phyloP scores from a whole-genome alignment of 768 basidiomycete species.

The Amanita rubescens region DNA sequence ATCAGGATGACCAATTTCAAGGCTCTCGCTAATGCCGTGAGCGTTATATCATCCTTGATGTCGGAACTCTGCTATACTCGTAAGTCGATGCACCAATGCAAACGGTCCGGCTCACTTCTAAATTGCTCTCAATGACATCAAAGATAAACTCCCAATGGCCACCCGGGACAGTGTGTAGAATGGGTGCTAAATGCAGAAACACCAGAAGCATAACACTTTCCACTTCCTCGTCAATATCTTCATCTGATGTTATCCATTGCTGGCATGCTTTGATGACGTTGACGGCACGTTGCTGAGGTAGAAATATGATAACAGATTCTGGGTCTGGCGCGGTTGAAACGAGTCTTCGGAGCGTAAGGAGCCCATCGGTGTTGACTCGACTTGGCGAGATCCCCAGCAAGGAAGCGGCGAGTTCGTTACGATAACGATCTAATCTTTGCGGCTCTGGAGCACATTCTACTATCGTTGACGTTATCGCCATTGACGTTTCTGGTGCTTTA shows the following conservation, averaged over 20 bases:
- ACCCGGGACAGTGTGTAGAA: conserved; percentile 81
- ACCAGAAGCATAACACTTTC: conserved; percentile 72
- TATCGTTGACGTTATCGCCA: conserved; percentile 59
- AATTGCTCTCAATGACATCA: conserved; percentile 79
- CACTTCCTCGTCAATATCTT: conserved; percentile 67
- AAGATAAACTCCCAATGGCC: conserved; percentile 92
- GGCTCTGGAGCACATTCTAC: conserved; percentile 60
- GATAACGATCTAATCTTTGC: conserved; percentile 65
- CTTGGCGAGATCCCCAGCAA: conserved; percentile 57
- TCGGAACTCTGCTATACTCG: conserved; percentile 41
- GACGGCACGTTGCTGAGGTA: conserved; percentile 78
- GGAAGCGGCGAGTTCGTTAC: conserved; percentile 86
- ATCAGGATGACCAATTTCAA: conserved; percentile 60
- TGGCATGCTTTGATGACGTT: conserved; percentile 83
- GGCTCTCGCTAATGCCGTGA: conserved; percentile 63
- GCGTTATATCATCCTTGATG: conserved; percentile 47
- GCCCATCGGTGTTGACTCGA: conserved; percentile 62
- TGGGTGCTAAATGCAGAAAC: conserved; percentile 72
- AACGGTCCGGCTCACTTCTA: conserved; percentile 57
- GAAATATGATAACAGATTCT: conserved; percentile 75
- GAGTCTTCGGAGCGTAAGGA: conserved; percentile 61
- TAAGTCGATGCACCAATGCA: background rate
- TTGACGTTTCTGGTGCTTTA: conserved; percentile 61
- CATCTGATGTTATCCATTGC: conserved; percentile 63
- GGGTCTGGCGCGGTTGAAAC: conserved; percentile 66